A percentile compares a stretch with the other conserved stretches of the same genome.
Evolutionary conservation across 176 grass and related monocot species (phyloP).

Genomic region (Rhipidocladum racemiflorum): DNA sequence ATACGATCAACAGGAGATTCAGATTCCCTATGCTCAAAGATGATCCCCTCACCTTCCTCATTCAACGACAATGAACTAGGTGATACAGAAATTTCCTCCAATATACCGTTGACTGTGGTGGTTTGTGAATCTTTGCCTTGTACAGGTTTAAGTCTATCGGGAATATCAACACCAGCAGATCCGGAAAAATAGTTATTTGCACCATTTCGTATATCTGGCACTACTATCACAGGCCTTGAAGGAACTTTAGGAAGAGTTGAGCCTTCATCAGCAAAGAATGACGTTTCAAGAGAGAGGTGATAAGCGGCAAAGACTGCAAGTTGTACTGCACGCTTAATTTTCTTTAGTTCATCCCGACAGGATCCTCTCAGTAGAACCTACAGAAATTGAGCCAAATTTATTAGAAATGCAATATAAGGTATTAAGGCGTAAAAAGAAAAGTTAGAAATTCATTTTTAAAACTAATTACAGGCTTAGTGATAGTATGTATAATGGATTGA

Average conservation of each 20-base stretch:
- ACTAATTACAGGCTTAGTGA: background rate
- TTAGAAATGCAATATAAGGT: constrained; percentile 15
- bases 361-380: constrained; percentile 88
- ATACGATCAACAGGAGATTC: constrained; percentile 19
- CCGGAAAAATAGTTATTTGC: background rate
- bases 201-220: constrained; percentile 21
- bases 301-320: constrained; percentile 88
- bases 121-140: constrained; percentile 12
- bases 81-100: constrained; percentile 25
- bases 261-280: constrained; percentile 93
- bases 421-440: constrained; percentile 1
- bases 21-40: constrained; percentile 30
- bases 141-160: constrained; percentile 18
- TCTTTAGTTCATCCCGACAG: constrained; percentile 75
- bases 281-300: constrained; percentile 86
- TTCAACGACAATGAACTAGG: constrained; percentile 37
- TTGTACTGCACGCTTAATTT: constrained; percentile 72
- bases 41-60: constrained; percentile 8
- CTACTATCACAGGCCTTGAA: constrained; percentile 28
- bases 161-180: background rate
- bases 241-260: constrained; percentile 61
- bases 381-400: constrained; percentile 11
- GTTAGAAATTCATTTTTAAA: constrained; percentile 16
- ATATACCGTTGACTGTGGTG: constrained; percentile 2
- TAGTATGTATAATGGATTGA: constrained; percentile 7